Evolutionary conservation across 2,329 filamentous ascomycete genomes (phyloP).

Genomic region (Pleoardoris graminearum): DNA sequence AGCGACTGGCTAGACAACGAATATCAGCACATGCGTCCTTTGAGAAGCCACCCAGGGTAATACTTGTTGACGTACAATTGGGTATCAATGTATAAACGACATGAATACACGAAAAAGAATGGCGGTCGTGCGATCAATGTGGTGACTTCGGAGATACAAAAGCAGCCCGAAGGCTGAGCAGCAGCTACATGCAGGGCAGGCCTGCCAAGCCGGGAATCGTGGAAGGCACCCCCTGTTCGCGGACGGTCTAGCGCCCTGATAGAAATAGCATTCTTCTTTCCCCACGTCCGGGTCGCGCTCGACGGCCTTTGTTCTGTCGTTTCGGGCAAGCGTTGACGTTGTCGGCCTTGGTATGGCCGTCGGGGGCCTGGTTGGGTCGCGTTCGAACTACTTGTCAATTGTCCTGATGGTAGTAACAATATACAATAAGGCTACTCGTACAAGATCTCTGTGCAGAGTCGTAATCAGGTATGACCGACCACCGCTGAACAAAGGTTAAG

Average conservation of each 20-base stretch:
- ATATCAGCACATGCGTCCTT: not conserved
- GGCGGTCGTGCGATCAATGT: constrained; percentile 1
- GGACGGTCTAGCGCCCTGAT: constrained; percentile 1
- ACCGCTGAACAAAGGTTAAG: no score
- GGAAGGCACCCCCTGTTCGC: constrained; percentile 1
- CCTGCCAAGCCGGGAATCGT: constrained; percentile 13
- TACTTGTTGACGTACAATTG: constrained; percentile 11
- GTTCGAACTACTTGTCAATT: not conserved
- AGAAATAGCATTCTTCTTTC: not conserved
- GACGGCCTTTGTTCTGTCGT: not conserved
- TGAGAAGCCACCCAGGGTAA: no score
- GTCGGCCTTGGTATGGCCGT: not conserved
- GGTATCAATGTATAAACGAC: constrained; percentile 13
- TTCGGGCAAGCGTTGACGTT: not conserved
- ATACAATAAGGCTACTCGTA: no score
- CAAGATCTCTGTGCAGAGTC: no score
- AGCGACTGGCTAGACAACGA: not conserved
- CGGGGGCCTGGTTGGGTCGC: not conserved
- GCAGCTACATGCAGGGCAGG: not conserved
- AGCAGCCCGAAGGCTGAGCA: constrained; percentile 3
- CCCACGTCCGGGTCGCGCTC: not conserved
- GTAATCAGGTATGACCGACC: no score
- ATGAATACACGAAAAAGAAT: constrained; percentile 12
- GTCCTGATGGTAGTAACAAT: no score
- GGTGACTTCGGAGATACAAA: constrained; percentile 1